Conservation (phyloP, 305 asterid genomes). For the Caryopteris hybrid region DNA sequence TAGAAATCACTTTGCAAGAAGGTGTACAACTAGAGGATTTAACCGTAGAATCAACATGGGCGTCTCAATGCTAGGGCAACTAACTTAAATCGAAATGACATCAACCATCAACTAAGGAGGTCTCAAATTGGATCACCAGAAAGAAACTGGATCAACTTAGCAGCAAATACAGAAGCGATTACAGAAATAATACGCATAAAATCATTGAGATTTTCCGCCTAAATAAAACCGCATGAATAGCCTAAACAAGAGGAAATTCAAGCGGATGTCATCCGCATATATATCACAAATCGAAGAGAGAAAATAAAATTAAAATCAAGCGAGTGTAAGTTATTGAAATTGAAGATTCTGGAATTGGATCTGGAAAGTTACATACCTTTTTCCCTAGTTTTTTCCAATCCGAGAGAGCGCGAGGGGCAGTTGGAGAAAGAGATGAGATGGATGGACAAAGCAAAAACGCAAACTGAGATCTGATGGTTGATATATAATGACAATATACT, state of each 20-base stretch:
- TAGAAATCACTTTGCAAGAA: background rate
- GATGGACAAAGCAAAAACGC: slow-evolving; percentile 21
- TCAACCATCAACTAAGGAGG: background rate
- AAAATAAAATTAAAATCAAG: background rate
- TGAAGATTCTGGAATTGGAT: slow-evolving; percentile 32
- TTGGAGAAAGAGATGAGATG: slow-evolving; percentile 22
- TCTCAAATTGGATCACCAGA: slow-evolving; percentile 17
- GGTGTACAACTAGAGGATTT: background rate
- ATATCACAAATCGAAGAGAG: background rate
- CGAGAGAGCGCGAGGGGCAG: slow-evolving; percentile 25
- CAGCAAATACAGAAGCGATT: slow-evolving; percentile 3
- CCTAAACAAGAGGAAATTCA: slow-evolving; percentile 6
- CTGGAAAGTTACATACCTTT: slow-evolving; percentile 34
- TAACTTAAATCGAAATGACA: background rate
- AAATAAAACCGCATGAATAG: background rate
- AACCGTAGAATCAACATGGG: background rate
- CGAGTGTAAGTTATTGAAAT: background rate
- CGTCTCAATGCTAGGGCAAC: background rate
- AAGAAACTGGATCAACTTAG: slow-evolving; percentile 11
- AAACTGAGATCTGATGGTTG: slow-evolving; percentile 44
- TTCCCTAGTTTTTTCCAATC: slow-evolving; percentile 8
- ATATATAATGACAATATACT: slow-evolving; percentile 3
- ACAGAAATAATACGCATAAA: background rate
- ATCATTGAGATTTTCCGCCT: background rate
- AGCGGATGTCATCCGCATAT: slow-evolving; percentile 12